phyloP scores from a whole-genome alignment of 1,284 basidiomycete species.

The Ganoderma lingzhi region DNA sequence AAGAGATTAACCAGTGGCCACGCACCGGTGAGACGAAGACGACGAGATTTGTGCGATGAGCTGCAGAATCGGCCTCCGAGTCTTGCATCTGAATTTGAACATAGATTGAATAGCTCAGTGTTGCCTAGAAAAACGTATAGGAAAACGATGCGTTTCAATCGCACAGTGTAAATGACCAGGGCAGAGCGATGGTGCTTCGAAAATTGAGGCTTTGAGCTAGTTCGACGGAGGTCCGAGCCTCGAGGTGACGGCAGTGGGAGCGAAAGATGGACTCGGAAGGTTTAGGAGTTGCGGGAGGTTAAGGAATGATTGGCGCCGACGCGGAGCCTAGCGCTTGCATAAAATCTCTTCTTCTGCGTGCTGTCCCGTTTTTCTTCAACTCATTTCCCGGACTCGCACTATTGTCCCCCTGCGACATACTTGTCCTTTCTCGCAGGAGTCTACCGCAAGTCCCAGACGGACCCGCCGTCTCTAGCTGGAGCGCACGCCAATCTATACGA shows the following conservation, averaged over 20 bases:
- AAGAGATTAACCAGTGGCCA: too few relatives aligned
- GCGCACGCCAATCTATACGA: constrained; percentile 41
- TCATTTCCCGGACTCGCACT: constrained; percentile 56
- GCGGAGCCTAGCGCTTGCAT: not conserved
- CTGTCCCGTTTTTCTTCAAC: constrained; percentile 31
- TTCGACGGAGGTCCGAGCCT: not conserved
- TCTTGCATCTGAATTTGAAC: too few relatives aligned
- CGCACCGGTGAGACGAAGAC: too few relatives aligned
- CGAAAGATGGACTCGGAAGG: too few relatives aligned
- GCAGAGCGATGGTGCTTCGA: too few relatives aligned
- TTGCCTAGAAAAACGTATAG: too few relatives aligned
- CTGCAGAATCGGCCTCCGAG: too few relatives aligned
- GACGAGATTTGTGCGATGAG: too few relatives aligned
- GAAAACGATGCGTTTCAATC: too few relatives aligned
- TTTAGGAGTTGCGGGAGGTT: not conserved
- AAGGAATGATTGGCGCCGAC: not conserved
- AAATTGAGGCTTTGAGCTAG: too few relatives aligned
- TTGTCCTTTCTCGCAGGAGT: constrained; percentile 50
- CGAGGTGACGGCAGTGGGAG: not conserved
- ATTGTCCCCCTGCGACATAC: constrained; percentile 57
- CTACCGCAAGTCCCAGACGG: constrained; percentile 58
- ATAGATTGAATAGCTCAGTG: too few relatives aligned
- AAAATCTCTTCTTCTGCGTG: not conserved
- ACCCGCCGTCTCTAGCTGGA: constrained; percentile 52
- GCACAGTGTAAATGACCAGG: too few relatives aligned